A percentile compares a stretch with the other conserved stretches of the same genome.
These are phyloP conservation scores for Candida maltosa DNA, from an alignment of 805 yeast genomes.

Conservation along the genomic window DNA sequence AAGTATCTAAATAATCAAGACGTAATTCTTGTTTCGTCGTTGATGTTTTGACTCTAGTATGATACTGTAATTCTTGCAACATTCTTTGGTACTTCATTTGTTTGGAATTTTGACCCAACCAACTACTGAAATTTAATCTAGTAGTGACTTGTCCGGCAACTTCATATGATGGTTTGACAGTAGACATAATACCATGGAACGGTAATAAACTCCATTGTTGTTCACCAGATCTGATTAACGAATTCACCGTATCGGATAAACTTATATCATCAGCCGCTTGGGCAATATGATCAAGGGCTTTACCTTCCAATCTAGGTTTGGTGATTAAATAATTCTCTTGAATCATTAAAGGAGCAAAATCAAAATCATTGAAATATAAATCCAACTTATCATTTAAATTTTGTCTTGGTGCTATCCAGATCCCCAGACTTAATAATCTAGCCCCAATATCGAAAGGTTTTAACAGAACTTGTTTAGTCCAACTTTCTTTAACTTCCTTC, in stretches of 20 bases:
- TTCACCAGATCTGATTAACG: slow-evolving; percentile 80
- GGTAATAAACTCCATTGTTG: slow-evolving; percentile 95
- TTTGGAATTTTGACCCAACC: slow-evolving; percentile 90
- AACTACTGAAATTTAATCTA: slow-evolving; percentile 74
- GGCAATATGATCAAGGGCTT: slow-evolving; percentile 57
- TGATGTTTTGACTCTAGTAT: slow-evolving; percentile 74
- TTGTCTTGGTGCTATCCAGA: slow-evolving; percentile 51
- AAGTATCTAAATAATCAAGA: slow-evolving; percentile 66
- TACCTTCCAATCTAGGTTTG: slow-evolving; percentile 46
- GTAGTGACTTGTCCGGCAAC: slow-evolving; percentile 71
- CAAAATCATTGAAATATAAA: slow-evolving; percentile 90
- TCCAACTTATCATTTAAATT: slow-evolving; percentile 80
- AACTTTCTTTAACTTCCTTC: slow-evolving; percentile 57
- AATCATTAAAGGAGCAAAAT: slow-evolving; percentile 91
- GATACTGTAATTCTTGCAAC: slow-evolving; percentile 85
- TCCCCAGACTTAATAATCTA: slow-evolving; percentile 52
- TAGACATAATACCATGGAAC: slow-evolving; percentile 80
- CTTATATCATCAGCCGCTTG: slow-evolving; percentile 86
- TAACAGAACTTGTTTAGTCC: slow-evolving; percentile 88
- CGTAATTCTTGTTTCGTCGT: slow-evolving; percentile 75
- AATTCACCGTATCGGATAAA: slow-evolving; percentile 78
- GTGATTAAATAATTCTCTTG: slow-evolving; percentile 87
- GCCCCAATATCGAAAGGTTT: slow-evolving; percentile 90
- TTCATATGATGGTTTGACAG: slow-evolving; percentile 73
- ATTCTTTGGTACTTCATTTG: slow-evolving; percentile 71